Evolutionary conservation across 495 filamentous ascomycete genomes (phyloP), one percentile per base, ranked within the genome.

Genomic region (Aspergillus kassunensis): DNA sequence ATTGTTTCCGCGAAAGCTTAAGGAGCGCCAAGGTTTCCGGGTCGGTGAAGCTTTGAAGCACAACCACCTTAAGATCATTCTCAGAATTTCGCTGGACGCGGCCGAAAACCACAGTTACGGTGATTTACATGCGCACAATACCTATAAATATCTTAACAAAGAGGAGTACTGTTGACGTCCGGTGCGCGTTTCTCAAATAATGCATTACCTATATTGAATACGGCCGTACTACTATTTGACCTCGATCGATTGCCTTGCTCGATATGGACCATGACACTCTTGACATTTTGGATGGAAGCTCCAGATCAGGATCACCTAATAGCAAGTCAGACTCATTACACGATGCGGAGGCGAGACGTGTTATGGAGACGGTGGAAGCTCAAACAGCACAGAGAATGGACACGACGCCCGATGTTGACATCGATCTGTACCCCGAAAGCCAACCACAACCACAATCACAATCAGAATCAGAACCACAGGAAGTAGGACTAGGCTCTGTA

Each of bases 201-300:
- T 55, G 53, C 43, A 50, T 45, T 55, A 24, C 40, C 10, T 15
- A 51, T 33, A 24, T 24, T 46, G 12, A n/a, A 44, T 45, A 23
- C 27, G 25, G 49, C 34, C 18, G 48, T 42, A 21, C 27, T 36
- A 24, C 31, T 36, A 18, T 30, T 29, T 42, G 44, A 44, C 44
- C 20, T 27, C 24, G 23, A 44, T 24, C 49, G 31, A 37, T 25
- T 44, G 50, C 31, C 19, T 20, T 50, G 35, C 44, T 51, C 56
- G 62, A 59, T 19, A 73, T 73, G 70, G 64, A 64, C 51, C 58
- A 69, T 71, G 64, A 52, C 49, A 35, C 39, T 50, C 56, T 57
- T 35, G 51, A 61, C 44, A 56, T 54, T 37, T 64, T 58, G 20
- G 56, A 57, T 44, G 57, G 57, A 44, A 66, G 47, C 54, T 43